phyloP scores from a whole-genome alignment of 495 filamentous ascomycete species.

The Parachaetomium inaequale region DNA sequence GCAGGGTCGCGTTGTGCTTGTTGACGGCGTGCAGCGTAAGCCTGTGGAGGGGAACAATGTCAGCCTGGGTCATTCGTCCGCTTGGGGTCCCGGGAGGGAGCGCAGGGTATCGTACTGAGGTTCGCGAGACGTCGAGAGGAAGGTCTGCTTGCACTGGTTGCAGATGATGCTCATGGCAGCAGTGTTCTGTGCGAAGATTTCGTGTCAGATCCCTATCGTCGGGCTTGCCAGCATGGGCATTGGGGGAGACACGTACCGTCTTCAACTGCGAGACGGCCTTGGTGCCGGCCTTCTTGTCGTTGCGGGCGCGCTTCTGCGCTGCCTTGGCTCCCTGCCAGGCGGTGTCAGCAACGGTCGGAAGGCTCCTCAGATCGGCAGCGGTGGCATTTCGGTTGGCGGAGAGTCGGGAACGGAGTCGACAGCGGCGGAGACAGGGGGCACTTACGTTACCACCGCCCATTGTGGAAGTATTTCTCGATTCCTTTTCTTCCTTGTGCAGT shows the following conservation, averaged over 20 bases:
- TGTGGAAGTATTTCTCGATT: slow-evolving; percentile 20
- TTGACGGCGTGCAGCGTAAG: slow-evolving; percentile 53
- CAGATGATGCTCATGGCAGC: slow-evolving; percentile 56
- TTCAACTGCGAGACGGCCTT: slow-evolving; percentile 57
- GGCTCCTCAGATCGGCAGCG: not conserved
- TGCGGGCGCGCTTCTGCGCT: slow-evolving; percentile 55
- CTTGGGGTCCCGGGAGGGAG: not conserved
- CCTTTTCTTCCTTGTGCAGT: not conserved
- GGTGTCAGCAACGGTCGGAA: slow-evolving; percentile 2
- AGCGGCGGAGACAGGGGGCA: slow-evolving; percentile 10
- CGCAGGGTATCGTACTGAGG: slow-evolving; percentile 3
- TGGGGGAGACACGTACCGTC: slow-evolving; percentile 34
- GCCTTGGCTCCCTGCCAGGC: slow-evolving; percentile 52
- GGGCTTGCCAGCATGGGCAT: not conserved
- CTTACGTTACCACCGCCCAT: slow-evolving; percentile 55
- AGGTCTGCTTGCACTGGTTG: slow-evolving; percentile 54
- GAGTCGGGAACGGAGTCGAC: slow-evolving; percentile 4
- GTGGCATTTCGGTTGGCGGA: slow-evolving; percentile 7
- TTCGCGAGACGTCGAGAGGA: slow-evolving; percentile 53
- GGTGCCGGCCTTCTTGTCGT: slow-evolving; percentile 44
- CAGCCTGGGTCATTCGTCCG: not conserved
- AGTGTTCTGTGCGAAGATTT: slow-evolving; percentile 37
- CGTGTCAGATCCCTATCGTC: slow-evolving; percentile 6
- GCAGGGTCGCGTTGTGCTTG: slow-evolving; percentile 52
- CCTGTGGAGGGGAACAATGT: slow-evolving; percentile 19